Percentiles rank a stretch among this genome's conserved stretches.
These are phyloP conservation scores for Ustilago hordei DNA, from an alignment of 1,284 basidiomycete genomes.

Conservation along the genomic window DNA sequence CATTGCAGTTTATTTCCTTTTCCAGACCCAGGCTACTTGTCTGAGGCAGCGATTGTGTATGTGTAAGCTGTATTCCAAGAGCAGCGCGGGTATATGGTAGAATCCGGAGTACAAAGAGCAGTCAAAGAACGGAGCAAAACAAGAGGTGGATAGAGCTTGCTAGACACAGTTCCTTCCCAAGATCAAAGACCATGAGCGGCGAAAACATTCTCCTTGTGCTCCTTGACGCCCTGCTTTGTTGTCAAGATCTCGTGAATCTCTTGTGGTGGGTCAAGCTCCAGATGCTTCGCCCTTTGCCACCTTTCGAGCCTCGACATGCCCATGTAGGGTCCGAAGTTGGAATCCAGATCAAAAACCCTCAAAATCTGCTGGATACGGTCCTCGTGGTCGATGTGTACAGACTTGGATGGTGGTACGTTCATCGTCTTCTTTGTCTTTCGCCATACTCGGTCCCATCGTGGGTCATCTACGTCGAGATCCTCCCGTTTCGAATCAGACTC, in stretches of 20 bases:
- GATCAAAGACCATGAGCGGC: constrained; percentile 33
- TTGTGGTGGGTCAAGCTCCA: constrained; percentile 84
- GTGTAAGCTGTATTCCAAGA: constrained; percentile 18
- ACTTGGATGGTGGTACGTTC: constrained; percentile 37
- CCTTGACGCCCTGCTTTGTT: constrained; percentile 57
- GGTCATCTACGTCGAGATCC: constrained; percentile 51
- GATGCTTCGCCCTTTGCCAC: constrained; percentile 84
- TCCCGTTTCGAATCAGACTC: constrained; percentile 23
- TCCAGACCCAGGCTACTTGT: background rate
- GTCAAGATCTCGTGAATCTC: constrained; percentile 75
- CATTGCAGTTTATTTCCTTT: background rate
- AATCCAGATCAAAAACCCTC: constrained; percentile 66
- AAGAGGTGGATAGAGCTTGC: background rate
- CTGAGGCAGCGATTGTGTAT: background rate
- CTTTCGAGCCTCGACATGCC: constrained; percentile 85
- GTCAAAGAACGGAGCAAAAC: constrained; percentile 6
- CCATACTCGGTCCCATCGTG: constrained; percentile 59
- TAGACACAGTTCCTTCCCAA: background rate
- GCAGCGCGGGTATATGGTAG: constrained; percentile 40
- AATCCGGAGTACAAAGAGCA: constrained; percentile 14
- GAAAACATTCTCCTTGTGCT: constrained; percentile 47
- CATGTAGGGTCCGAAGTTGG: constrained; percentile 81
- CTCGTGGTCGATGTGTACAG: constrained; percentile 61
- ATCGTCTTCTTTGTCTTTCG: constrained; percentile 44
- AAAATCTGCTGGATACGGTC: constrained; percentile 65